These are phyloP conservation scores for Trichosporon coremiiforme DNA, from an alignment of 1,284 basidiomycete genomes.

Conservation along the genomic window DNA sequence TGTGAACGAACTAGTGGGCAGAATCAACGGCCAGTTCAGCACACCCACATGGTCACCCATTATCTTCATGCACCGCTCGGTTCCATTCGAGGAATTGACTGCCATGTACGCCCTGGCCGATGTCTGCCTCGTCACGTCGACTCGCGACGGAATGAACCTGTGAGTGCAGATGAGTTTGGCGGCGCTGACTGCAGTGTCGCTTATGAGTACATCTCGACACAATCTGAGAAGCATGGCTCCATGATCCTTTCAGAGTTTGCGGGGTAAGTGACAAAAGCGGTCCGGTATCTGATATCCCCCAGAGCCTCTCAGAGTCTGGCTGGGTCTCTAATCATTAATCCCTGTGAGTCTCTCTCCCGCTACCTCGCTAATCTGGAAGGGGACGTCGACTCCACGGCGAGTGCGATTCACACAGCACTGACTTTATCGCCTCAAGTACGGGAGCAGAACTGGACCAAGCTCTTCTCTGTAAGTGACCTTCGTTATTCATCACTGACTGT, in stretches of 20 bases:
- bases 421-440: conserved; percentile 80
- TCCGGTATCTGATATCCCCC: not conserved
- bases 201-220: conserved; percentile 97
- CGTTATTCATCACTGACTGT: not conserved
- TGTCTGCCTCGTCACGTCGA: conserved; percentile 92
- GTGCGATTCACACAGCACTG: conserved; percentile 91
- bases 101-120: conserved; percentile 96
- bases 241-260: conserved; percentile 99
- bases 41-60: conserved; percentile 99
- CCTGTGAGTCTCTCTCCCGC: conserved; percentile 61
- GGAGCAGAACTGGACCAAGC: conserved; percentile 88
- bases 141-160: conserved; percentile 98
- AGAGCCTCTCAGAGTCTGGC: conserved; percentile 89
- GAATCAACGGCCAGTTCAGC: conserved; percentile 97
- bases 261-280: conserved; percentile 57
- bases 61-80: conserved; percentile 95
- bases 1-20: conserved; percentile 95
- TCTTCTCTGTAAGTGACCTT: conserved; percentile 69
- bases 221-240: conserved; percentile 85
- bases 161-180: not conserved
- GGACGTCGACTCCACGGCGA: conserved; percentile 93
- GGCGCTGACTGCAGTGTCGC: conserved; percentile 70
- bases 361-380: conserved; percentile 33
- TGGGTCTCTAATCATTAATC: conserved; percentile 91
- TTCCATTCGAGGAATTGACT: conserved; percentile 91